phyloP scores from a whole-genome alignment of 345 rosid genomes.

The Populus nigra region DNA sequence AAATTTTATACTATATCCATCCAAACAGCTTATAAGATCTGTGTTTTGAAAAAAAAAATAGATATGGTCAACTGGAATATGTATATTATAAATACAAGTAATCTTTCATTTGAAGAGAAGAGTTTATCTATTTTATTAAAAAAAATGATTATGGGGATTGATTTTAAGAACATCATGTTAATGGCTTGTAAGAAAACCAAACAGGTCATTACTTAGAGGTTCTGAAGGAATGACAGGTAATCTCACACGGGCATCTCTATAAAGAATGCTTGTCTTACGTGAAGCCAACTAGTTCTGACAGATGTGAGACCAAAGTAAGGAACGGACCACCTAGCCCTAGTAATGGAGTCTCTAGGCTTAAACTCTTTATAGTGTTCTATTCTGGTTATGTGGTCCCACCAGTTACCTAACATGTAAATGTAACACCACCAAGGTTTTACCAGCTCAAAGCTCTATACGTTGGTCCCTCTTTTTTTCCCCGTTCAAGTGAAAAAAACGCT shows the following conservation, averaged over 20 bases:
- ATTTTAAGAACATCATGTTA: background rate
- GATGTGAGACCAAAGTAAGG: background rate
- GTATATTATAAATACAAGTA: too few species aligned
- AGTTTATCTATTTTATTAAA: too few species aligned
- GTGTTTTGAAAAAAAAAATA: too few species aligned
- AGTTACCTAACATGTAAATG: background rate
- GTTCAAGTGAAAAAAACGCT: background rate
- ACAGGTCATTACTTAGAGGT: background rate
- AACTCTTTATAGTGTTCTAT: background rate
- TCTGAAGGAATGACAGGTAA: constrained; percentile 18
- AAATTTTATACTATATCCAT: too few species aligned
- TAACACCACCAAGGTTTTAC: background rate
- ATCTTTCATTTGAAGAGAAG: too few species aligned
- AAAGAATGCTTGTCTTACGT: constrained; percentile 19
- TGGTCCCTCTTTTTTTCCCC: background rate
- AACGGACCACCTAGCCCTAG: constrained; percentile 4
- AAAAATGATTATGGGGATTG: background rate
- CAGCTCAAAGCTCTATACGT: too few species aligned
- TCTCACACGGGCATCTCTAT: background rate
- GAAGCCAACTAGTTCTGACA: constrained; percentile 24
- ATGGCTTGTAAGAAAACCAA: background rate
- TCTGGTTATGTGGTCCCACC: constrained; percentile 24
- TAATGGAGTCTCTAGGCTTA: too few species aligned
- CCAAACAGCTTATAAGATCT: too few species aligned
- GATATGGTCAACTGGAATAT: too few species aligned